Evolutionary conservation across 1,139 yeast genomes (phyloP).

Genomic region (Taphrina pruni): DNA sequence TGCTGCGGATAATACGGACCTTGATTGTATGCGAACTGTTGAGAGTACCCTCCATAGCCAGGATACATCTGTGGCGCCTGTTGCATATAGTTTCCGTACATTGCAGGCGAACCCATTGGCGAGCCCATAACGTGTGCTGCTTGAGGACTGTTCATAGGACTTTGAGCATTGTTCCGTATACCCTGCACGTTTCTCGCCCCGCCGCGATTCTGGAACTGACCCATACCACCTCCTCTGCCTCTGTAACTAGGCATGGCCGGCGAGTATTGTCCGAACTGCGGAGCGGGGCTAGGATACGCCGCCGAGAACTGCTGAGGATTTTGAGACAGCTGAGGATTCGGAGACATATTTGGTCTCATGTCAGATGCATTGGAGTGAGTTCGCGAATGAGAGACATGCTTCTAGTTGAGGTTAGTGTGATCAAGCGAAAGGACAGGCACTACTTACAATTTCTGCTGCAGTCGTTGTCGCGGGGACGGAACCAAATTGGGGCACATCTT

Average conservation of each 20-base stretch:
- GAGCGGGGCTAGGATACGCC: constrained; percentile 5
- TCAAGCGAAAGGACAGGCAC: not conserved
- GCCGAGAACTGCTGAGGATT: constrained; percentile 1
- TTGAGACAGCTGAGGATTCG: constrained; percentile 5
- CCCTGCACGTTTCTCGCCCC: constrained; percentile 19
- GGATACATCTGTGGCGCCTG: constrained; percentile 33
- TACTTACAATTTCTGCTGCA: constrained; percentile 7
- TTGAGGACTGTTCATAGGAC: constrained; percentile 32
- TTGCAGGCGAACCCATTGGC: constrained; percentile 30
- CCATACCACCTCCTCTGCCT: constrained; percentile 32
- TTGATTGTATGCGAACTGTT: constrained; percentile 17
- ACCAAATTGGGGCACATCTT: constrained; percentile 37
- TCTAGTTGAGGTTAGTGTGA: constrained; percentile 1
- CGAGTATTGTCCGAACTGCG: constrained; percentile 19
- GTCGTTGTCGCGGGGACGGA: constrained; percentile 20
- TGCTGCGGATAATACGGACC: constrained; percentile 21
- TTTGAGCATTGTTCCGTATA: constrained; percentile 11
- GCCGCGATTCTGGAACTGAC: constrained; percentile 19
- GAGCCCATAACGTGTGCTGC: constrained; percentile 26
- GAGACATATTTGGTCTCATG: constrained; percentile 27
- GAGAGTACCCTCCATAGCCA: constrained; percentile 24
- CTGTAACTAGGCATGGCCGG: constrained; percentile 34
- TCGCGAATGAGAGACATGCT: constrained; percentile 20
- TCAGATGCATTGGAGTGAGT: constrained; percentile 32
- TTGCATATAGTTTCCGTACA: constrained; percentile 12